A percentile compares a stretch with the other conserved stretches of the same genome.
phyloP scores from a whole-genome alignment of 306 rosid species.

The Quercus engelmannii region DNA sequence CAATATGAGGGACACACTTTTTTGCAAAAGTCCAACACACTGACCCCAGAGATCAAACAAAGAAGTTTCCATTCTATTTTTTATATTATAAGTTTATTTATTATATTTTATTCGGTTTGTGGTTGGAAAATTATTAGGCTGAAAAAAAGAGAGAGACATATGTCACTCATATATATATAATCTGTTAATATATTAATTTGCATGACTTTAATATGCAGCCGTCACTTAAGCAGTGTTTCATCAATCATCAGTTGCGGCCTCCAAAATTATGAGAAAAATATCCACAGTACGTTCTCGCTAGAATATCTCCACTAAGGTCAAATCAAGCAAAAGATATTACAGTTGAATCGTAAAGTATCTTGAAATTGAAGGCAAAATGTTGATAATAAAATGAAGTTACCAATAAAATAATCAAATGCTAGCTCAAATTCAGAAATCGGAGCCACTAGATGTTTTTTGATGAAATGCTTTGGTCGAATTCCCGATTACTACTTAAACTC shows the following conservation, averaged over 20 bases:
- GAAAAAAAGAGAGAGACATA: no score
- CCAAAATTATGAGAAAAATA: background rate
- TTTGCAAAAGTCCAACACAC: background rate
- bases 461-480: no score
- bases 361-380: background rate
- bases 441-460: no score
- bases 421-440: no score
- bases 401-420: no score
- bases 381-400: no score
- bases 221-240: background rate
- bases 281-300: no score
- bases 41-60: background rate
- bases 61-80: background rate
- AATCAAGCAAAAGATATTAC: background rate
- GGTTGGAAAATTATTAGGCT: background rate
- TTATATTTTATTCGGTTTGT: background rate
- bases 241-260: background rate
- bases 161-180: no score
- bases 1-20: background rate
- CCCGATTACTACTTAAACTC: no score
- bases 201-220: background rate
- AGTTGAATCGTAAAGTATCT: background rate
- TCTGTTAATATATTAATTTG: background rate
- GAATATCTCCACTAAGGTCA: background rate
- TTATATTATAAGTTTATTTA: background rate